Base-by-base conservation (phyloP, 768 basidiomycete genomes). In the Mrakia blollopis region DNA sequence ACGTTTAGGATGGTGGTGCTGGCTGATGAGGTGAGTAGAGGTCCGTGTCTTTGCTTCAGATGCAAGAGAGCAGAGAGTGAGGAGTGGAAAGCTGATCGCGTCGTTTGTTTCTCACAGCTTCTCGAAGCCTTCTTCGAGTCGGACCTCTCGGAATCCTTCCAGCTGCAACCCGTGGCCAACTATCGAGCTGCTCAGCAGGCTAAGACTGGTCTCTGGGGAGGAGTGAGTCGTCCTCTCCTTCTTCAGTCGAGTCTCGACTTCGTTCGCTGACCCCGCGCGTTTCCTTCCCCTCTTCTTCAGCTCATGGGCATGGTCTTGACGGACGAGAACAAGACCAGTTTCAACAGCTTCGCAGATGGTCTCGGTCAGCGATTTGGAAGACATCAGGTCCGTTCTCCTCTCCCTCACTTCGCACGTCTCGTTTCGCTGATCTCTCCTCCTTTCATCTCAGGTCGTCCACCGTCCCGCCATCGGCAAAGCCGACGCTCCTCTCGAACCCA, bases 1-100 rank as follows among this genome's bases (percentile, higher is more conserved):
- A 84, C 84, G 11, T 99, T 99, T 89, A 90, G 97, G 10, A 99
- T 98, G 97, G 96, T 98, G 57, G 92, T 99, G 7, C 87, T 99
- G 13, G 95, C 96, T 0, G 97, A 98, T 80, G 95, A 98, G 83
- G 72, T 71, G 0, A 60, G 73, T 68, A 6, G 10, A 44, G n/a
- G 21, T 7, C 9, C 14, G 7, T n/a, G 23, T 9, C 35, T 65
- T 14, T 16, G 6, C 2, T 47, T 9, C 2, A 16, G 14, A 16
- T 9, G 44, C 9, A 14, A 14, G 13, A 47, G 14, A 47, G 44
- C 30, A 57, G 10, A 11, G 32, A 47, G 10, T 14, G 11, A 21
- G 41, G 14, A 28, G 18, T 3, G 28, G 28, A 6, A 18, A n/a
- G 41, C 62, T 74, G 62, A 74, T 50, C 47, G n/a, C 28, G 39